Base-by-base conservation (phyloP, 2,329 filamentous ascomycete genomes). In the Pseudocercospora cruenta region DNA sequence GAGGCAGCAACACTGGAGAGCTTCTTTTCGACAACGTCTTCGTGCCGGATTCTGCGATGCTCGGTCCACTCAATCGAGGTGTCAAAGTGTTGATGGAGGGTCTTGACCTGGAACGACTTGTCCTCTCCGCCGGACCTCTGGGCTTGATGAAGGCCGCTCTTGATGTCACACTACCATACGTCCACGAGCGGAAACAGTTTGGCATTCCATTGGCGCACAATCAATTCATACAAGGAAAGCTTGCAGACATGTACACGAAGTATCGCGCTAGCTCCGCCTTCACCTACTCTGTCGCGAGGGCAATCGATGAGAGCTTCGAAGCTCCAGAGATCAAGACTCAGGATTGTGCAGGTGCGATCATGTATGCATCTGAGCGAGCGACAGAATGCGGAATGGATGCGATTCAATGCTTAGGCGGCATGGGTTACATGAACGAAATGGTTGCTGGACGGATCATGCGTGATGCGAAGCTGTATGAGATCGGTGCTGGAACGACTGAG, bases 211-310 rank as follows among this genome's bases (percentile, higher is more conserved):
- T 98, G 69, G 94, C 92, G 0, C 90, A 95, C 72, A 96, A 97
- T 79, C 95, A 99, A 80, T 85, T 98, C 69, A 86, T 98, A 22
- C 95, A 98, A 80, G 94, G 92, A 64, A 94, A 94, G 77, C 85
- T 98, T 54, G 93, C 95, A 63, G 94, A 98, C 78, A 97, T 99
- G 94, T 96, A 98, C 81, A 97, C 93, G 57, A 96, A 96, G 80
- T 87, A 95, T 66, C 90, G 92, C 74, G 93, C 91, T 10, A 89
- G 90, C 16, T 84, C 89, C n/a, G 87, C 93, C 2, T 97, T 97
- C 80, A 98, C 94, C 0, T 96, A 96, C 76, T 82, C 85, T 43
- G 94, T 94, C 0, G 95, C 95, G 2, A 85, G 86, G 55, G 85
- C 86, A 1, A 90, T 97, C 21, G 94, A 97, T 73, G 91, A 94